These are phyloP conservation scores for Lasiosphaeris hirsuta DNA, from an alignment of 495 filamentous ascomycete species.

Conservation along the genomic window DNA sequence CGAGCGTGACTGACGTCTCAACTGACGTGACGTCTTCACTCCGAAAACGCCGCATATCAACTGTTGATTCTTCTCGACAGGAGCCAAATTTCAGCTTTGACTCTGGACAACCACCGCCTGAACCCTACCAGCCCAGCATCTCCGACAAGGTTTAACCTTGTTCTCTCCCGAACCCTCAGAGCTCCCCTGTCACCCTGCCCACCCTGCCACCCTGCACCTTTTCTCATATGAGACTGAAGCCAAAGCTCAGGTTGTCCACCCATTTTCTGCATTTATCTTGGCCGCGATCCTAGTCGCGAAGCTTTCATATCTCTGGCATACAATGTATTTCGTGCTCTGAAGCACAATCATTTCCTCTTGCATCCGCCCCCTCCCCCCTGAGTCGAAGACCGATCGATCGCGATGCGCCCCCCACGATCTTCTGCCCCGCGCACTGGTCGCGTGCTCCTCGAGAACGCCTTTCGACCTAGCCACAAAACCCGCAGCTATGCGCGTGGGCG, in stretches of 20 bases:
- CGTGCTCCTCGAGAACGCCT: background rate
- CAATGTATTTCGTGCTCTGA: conserved; percentile 15
- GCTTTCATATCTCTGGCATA: background rate
- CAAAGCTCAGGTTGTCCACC: background rate
- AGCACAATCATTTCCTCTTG: background rate
- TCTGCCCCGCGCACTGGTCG: background rate
- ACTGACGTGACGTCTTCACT: conserved; percentile 12
- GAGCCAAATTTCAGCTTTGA: background rate
- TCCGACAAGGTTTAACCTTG: conserved; percentile 7
- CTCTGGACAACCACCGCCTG: background rate
- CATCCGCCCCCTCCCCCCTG: background rate
- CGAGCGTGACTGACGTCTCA: conserved; percentile 1
- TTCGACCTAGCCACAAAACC: background rate
- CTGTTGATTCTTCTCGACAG: background rate
- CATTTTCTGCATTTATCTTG: background rate
- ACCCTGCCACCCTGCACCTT: background rate
- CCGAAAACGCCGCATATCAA: background rate
- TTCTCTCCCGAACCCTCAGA: background rate
- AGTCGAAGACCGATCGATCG: background rate
- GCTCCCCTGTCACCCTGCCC: background rate
- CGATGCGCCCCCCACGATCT: background rate
- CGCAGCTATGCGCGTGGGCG: conserved; percentile 13
- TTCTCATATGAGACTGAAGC: background rate
- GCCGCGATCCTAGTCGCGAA: background rate
- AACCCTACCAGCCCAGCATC: background rate